These are phyloP conservation scores for Claviceps fusiformis DNA, from an alignment of 2,329 filamentous ascomycete genomes.

Conservation along the genomic window DNA sequence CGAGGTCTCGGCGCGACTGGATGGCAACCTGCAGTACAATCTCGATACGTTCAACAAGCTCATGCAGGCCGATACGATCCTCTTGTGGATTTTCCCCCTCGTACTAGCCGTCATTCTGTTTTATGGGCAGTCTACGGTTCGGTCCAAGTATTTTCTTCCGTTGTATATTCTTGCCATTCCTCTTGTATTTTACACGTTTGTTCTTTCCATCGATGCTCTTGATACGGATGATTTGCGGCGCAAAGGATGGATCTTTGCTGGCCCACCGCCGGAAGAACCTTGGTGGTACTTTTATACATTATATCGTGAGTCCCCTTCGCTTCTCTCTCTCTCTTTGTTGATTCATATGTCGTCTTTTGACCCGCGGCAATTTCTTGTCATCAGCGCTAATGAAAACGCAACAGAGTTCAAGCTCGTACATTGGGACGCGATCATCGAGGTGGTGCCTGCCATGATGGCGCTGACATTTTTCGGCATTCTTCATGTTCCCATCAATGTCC, in stretches of 20 bases:
- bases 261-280: conserved; percentile 69
- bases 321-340: neutral
- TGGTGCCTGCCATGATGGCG: conserved; percentile 88
- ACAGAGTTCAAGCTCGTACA: conserved; percentile 68
- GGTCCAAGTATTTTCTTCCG: conserved; percentile 75
- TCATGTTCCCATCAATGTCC: conserved; percentile 96
- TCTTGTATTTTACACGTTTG: conserved; percentile 63
- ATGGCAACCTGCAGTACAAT: conserved; percentile 74
- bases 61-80: conserved; percentile 57
- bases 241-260: conserved; percentile 82
- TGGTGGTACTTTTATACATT: conserved; percentile 98
- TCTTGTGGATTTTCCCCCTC: conserved; percentile 74
- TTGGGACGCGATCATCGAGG: conserved; percentile 71
- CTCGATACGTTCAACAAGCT: conserved; percentile 63
- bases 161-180: conserved; percentile 73
- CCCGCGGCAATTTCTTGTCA: neutral
- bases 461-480: conserved; percentile 95
- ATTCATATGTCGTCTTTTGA: neutral
- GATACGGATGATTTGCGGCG: conserved; percentile 53
- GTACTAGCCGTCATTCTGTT: conserved; percentile 63
- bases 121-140: conserved; percentile 59
- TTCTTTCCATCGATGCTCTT: conserved; percentile 54
- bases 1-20: conserved; percentile 80
- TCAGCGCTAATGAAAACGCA: neutral
- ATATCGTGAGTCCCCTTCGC: conserved; percentile 50